Evolutionary conservation across 352 stramenopile genomes (phyloP).

Genomic region (Phytophthora megakarya): DNA sequence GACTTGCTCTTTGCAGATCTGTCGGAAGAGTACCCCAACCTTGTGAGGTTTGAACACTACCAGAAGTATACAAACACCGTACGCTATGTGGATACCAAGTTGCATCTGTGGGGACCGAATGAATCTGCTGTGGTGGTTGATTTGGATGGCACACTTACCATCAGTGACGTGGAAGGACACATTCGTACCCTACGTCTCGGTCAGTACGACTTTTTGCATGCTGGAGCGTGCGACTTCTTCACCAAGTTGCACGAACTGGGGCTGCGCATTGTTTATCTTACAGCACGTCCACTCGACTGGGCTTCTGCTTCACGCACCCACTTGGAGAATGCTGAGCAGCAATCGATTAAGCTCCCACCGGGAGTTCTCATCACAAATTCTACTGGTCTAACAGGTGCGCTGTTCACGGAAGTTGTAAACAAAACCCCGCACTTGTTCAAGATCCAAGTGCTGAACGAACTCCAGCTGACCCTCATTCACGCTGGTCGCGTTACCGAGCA

Average conservation of each 20-base stretch:
- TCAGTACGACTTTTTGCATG: slow-evolving; percentile 85
- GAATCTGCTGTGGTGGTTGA: slow-evolving; percentile 83
- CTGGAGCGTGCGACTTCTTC: slow-evolving; percentile 80
- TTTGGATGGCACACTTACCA: slow-evolving; percentile 83
- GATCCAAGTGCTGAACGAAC: slow-evolving; percentile 78
- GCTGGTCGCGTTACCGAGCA: slow-evolving; percentile 71
- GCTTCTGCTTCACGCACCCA: slow-evolving; percentile 70
- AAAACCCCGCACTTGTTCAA: slow-evolving; percentile 89
- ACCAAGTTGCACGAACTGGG: slow-evolving; percentile 75
- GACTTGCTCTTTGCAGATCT: slow-evolving; percentile 64
- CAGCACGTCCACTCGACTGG: slow-evolving; percentile 81
- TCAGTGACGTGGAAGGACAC: slow-evolving; percentile 86
- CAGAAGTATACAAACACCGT: slow-evolving; percentile 71
- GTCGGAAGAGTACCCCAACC: slow-evolving; percentile 63
- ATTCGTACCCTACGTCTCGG: slow-evolving; percentile 83
- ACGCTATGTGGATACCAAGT: slow-evolving; percentile 72
- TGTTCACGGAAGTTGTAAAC: slow-evolving; percentile 87
- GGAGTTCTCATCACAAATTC: slow-evolving; percentile 85
- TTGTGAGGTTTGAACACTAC: slow-evolving; percentile 81
- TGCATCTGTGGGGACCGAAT: slow-evolving; percentile 81
- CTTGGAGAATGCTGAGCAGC: slow-evolving; percentile 75
- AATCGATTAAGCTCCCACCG: slow-evolving; percentile 57
- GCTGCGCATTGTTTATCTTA: slow-evolving; percentile 83
- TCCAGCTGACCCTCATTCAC: slow-evolving; percentile 83
- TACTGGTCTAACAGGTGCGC: slow-evolving; percentile 71